These are phyloP conservation scores for Forsythia viridissima DNA, from an alignment of 257 asterid genomes.

Conservation along the genomic window DNA sequence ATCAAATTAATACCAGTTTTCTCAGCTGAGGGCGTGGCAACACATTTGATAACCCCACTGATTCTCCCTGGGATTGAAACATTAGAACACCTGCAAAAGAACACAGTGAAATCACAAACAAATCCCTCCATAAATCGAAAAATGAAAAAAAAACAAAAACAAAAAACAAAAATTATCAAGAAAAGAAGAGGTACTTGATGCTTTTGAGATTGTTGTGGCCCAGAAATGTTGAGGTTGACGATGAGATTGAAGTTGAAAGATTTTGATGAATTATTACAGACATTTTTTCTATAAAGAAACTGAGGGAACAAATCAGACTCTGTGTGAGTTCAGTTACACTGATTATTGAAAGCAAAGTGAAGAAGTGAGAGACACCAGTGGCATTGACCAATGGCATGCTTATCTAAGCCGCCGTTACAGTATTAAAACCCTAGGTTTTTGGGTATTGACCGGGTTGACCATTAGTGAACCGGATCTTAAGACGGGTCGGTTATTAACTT, in stretches of 20 bases:
- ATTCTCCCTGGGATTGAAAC: slow-evolving; percentile 47
- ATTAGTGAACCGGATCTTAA: no score
- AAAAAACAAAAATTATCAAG: no score
- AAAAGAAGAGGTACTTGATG: slow-evolving; percentile 37
- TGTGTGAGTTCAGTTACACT: background rate
- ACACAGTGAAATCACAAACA: background rate
- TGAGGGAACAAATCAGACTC: slow-evolving; percentile 10
- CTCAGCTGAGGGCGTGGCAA: slow-evolving; percentile 63
- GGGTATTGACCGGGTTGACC: background rate
- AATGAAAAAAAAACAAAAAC: background rate
- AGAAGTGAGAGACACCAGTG: background rate
- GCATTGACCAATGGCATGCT: background rate
- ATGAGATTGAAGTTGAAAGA: slow-evolving; percentile 55
- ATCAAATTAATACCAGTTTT: slow-evolving; percentile 50
- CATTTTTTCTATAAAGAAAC: slow-evolving; percentile 39
- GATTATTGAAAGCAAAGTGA: background rate
- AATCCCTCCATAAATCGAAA: background rate
- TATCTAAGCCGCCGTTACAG: background rate
- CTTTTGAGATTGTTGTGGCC: slow-evolving; percentile 47
- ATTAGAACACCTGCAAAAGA: slow-evolving; percentile 47
- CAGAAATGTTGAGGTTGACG: slow-evolving; percentile 56
- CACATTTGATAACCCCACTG: slow-evolving; percentile 53
- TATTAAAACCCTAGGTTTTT: background rate
- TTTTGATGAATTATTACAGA: slow-evolving; percentile 51
- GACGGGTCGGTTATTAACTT: no score